Evolutionary conservation across 2,329 filamentous ascomycete species (phyloP).

Genomic region (Aureobasidium vineae): DNA sequence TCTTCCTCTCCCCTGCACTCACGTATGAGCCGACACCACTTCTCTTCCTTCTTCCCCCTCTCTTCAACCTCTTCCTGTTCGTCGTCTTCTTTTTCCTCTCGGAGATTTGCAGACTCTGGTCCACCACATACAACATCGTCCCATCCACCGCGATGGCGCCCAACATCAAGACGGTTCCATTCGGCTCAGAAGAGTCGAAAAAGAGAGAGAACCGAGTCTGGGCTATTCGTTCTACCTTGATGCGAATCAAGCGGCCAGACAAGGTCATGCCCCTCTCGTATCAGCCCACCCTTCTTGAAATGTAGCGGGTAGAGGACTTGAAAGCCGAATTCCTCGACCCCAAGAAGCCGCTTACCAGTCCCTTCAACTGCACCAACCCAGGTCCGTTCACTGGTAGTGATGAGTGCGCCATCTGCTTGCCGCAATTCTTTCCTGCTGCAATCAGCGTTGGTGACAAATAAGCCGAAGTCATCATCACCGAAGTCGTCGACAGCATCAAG

Average conservation of each 20-base stretch:
- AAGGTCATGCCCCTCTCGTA: neutral
- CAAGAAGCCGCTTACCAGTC: constrained; percentile 1
- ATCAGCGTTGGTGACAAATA: neutral
- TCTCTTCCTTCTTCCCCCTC: neutral
- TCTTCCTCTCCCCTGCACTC: too few relatives aligned
- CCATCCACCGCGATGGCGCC: neutral
- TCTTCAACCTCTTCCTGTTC: neutral
- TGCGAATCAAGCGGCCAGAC: constrained; percentile 1
- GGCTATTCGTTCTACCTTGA: neutral
- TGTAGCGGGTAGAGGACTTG: neutral
- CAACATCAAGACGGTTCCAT: neutral
- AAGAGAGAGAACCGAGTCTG: neutral
- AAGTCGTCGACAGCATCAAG: neutral
- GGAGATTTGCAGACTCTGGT: neutral
- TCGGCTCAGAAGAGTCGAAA: neutral
- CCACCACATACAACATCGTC: neutral
- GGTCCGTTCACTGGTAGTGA: neutral
- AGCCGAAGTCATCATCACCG: neutral
- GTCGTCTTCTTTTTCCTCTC: neutral
- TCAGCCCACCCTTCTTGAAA: neutral
- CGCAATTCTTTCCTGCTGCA: constrained; percentile 4
- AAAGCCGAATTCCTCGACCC: neutral
- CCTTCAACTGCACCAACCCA: constrained; percentile 1
- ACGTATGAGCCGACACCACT: too few relatives aligned
- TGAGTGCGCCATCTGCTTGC: neutral